Percentiles rank a stretch among this genome's conserved stretches.
phyloP scores from a whole-genome alignment of 2,329 filamentous ascomycete species.

The Neonectria magnoliae region DNA sequence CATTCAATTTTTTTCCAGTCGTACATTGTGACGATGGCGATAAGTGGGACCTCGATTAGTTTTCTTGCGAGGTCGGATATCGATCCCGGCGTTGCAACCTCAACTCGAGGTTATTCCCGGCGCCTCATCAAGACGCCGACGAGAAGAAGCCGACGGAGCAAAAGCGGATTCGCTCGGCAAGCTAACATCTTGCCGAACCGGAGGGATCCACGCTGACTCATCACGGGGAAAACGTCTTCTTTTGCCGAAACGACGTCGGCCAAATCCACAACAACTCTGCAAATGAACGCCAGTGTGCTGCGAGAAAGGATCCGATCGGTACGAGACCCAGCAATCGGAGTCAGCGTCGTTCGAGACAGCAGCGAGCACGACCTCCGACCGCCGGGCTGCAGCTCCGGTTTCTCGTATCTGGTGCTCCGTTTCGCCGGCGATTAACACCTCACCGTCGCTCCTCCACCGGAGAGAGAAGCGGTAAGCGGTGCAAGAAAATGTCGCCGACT shows the following conservation, averaged over 20 bases:
- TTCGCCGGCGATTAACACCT: constrained; percentile 8
- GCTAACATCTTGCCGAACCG: background rate
- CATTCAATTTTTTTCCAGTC: background rate
- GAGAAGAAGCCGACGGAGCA: constrained; percentile 22
- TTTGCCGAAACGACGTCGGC: constrained; percentile 16
- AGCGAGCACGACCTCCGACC: background rate
- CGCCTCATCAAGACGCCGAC: constrained; percentile 19
- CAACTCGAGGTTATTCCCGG: constrained; percentile 25
- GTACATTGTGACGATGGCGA: background rate
- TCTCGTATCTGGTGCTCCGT: constrained; percentile 1
- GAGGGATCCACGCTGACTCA: constrained; percentile 30
- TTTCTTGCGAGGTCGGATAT: constrained; percentile 20
- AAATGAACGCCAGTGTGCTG: background rate
- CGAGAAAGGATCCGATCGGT: constrained; percentile 25
- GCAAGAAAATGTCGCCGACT: constrained; percentile 16
- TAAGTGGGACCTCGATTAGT: constrained; percentile 9
- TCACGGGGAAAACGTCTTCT: constrained; percentile 21
- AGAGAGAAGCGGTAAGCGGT: background rate
- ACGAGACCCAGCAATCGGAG: constrained; percentile 12
- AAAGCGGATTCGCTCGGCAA: constrained; percentile 13
- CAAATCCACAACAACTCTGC: constrained; percentile 28
- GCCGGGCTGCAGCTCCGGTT: background rate
- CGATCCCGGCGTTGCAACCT: constrained; percentile 6
- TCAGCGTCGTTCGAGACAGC: background rate
- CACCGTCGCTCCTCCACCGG: constrained; percentile 11